A percentile compares a stretch with the other conserved stretches of the same genome.
Evolutionary conservation across 345 rosid species (phyloP).

Genomic region (Ceriops zippeliana): DNA sequence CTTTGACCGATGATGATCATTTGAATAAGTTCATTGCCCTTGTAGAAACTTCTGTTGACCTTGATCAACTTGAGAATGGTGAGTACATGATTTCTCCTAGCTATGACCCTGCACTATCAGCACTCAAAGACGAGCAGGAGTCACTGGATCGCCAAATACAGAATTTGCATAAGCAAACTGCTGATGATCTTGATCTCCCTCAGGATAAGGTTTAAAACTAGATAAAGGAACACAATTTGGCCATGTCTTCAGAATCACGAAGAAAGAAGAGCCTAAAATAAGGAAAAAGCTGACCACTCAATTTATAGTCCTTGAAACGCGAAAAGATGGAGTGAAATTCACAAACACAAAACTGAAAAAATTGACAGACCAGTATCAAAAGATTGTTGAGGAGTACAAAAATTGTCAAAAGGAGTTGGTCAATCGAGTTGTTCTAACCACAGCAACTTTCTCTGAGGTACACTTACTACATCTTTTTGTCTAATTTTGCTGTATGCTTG

Average conservation of each 20-base stretch:
- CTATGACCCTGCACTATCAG: slow-evolving; percentile 65
- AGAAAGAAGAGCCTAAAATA: slow-evolving; percentile 97
- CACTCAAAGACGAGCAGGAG: slow-evolving; percentile 72
- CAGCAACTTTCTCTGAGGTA: slow-evolving; percentile 90
- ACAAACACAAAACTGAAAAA: slow-evolving; percentile 91
- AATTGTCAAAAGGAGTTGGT: slow-evolving; percentile 78
- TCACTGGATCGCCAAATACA: slow-evolving; percentile 73
- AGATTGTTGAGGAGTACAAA: slow-evolving; percentile 76
- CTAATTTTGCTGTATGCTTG: slow-evolving; percentile 10
- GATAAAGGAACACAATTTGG: slow-evolving; percentile 94
- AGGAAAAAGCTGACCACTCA: slow-evolving; percentile 86
- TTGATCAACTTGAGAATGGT: slow-evolving; percentile 91
- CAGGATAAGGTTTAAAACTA: slow-evolving; percentile 75
- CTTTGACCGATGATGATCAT: slow-evolving; percentile 66
- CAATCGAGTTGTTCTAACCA: slow-evolving; percentile 70
- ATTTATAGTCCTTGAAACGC: slow-evolving; percentile 87
- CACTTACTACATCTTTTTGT: slow-evolving; percentile 5
- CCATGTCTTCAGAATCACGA: slow-evolving; percentile 93
- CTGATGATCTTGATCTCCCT: slow-evolving; percentile 79
- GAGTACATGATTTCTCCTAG: slow-evolving; percentile 93
- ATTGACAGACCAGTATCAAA: slow-evolving; percentile 86
- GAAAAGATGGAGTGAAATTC: slow-evolving; percentile 97
- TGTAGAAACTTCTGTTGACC: slow-evolving; percentile 86
- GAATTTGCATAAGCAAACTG: slow-evolving; percentile 76
- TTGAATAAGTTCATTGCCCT: slow-evolving; percentile 70